Evolutionary conservation across 768 basidiomycete genomes (phyloP), one percentile per base, ranked within the genome.

Genomic region (Podaxis rugospora): DNA sequence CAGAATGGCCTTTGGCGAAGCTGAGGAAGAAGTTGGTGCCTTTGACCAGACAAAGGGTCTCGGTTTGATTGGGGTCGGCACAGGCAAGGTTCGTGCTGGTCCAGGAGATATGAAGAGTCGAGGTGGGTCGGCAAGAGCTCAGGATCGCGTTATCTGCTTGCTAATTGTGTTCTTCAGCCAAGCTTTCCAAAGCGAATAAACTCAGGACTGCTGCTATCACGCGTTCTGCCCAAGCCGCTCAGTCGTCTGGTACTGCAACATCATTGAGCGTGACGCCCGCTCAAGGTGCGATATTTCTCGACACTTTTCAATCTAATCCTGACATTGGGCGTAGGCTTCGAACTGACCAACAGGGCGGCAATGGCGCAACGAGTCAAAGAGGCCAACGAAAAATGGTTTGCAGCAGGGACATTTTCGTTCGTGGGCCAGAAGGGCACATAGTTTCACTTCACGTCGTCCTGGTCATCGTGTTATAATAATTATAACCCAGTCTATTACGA

Each of bases 41-140:
- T 95, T 93, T 66, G 97, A 97, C 76, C 88, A 98, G 77, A 95
- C 95, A n/a, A 92, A 93, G 78, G 97, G 97, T 4, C 74, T 98
- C 70, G 97, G 97, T 63, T 98, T 99, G 95, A 92, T 98, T 63
- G 94, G 95, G 40, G 81, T 81, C 56, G 80, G 86, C 16, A 88
- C 89, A 5, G 97, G 97, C 23, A 92, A 93, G 72, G 90, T 99
- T 55, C 81, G 97, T 57, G 94, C 94, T 11, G 88, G 89, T 28
- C 72, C 86, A 54, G 94, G 90, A 55, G 95, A 98, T 71, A 83
- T 89, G 46, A 93, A 93, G 77, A 95, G 89, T 76, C 87, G 89
- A 78, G 95, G 95, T 95, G 63, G 85, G 74, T 49, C 39, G 25
- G 36, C 18, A 36, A n/a, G 49, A 25, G 10, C 18, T 51, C 32